Conservation (phyloP, 192 early-diverging fungal genomes). For the Neocallimastix lanati region DNA sequence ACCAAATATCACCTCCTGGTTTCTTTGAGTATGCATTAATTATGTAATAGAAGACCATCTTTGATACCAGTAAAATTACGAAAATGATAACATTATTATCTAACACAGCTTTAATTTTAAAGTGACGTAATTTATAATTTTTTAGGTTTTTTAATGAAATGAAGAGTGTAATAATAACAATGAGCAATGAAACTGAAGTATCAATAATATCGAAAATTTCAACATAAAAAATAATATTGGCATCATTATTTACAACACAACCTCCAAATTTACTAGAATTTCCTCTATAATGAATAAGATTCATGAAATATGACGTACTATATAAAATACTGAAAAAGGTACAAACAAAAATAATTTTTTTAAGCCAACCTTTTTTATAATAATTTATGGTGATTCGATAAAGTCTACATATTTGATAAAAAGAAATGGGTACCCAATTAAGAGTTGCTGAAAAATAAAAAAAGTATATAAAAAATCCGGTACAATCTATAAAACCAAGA, state of each 20-base stretch:
- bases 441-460: background rate
- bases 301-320: background rate
- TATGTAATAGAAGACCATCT: background rate
- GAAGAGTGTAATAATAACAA: background rate
- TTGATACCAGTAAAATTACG: background rate
- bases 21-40: background rate
- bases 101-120: background rate
- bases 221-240: background rate
- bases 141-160: background rate
- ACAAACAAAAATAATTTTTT: background rate
- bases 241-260: background rate
- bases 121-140: background rate
- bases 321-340: background rate
- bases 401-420: background rate
- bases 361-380: background rate
- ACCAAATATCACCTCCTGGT: background rate
- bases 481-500: background rate
- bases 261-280: background rate
- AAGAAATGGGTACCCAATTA: background rate
- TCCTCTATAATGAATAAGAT: background rate
- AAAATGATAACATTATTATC: background rate
- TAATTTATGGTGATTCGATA: background rate
- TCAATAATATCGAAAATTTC: background rate
- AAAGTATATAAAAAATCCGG: background rate
- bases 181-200: background rate